phyloP scores from a whole-genome alignment of 495 filamentous ascomycete genomes.

The Ramalina intermedia region DNA sequence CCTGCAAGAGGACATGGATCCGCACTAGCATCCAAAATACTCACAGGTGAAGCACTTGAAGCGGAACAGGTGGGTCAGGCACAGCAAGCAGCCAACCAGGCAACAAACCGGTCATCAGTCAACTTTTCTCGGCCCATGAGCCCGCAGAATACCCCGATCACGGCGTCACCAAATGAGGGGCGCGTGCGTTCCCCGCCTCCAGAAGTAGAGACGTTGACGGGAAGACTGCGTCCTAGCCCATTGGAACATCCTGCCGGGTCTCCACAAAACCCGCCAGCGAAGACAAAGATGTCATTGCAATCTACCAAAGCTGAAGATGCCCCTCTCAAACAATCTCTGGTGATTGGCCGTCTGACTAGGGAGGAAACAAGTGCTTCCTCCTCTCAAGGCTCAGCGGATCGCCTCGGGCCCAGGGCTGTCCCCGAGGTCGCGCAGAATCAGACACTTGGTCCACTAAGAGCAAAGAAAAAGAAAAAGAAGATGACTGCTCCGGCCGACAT shows the following conservation, averaged over 20 bases:
- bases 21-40: neutral
- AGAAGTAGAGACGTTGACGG: slow-evolving; percentile 5
- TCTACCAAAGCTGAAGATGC: no score
- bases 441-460: neutral
- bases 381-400: neutral
- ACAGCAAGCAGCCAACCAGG: slow-evolving; percentile 20
- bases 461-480: slow-evolving; percentile 17
- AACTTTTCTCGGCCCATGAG: slow-evolving; percentile 79
- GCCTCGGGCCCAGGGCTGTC: neutral
- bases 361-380: no score
- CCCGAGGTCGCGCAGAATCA: neutral
- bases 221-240: slow-evolving; percentile 17
- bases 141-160: slow-evolving; percentile 27
- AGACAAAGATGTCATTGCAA: slow-evolving; percentile 30
- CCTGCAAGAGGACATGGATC: slow-evolving; percentile 26
- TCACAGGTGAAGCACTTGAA: neutral
- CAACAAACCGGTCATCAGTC: slow-evolving; percentile 51
- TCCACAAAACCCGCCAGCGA: slow-evolving; percentile 33
- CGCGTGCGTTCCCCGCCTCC: slow-evolving; percentile 26
- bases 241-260: slow-evolving; percentile 21
- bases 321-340: no score
- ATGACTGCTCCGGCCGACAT: slow-evolving; percentile 2
- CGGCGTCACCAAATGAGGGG: slow-evolving; percentile 11
- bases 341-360: no score
- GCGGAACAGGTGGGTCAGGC: neutral